A percentile compares a stretch with the other conserved stretches of the same genome.
Evolutionary conservation across 2,329 filamentous ascomycete genomes (phyloP).

Genomic region (Rutstroemia sp.): DNA sequence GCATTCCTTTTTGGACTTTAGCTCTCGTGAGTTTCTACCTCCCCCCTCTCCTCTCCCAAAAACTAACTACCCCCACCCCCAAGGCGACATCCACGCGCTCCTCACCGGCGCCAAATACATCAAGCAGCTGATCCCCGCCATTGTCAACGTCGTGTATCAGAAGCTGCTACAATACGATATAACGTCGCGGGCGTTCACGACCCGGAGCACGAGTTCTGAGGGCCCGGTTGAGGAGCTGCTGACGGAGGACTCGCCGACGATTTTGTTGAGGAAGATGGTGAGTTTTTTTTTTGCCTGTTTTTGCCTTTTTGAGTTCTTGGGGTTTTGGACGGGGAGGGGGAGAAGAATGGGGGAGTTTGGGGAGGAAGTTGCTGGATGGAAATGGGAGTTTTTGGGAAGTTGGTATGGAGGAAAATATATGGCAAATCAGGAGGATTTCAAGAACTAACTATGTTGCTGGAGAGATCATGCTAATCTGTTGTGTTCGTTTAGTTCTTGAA

Average conservation of each 20-base stretch:
- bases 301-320: background rate
- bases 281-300: background rate
- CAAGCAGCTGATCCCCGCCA: constrained; percentile 63
- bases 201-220: constrained; percentile 55
- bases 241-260: constrained; percentile 51
- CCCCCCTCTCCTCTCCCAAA: constrained; percentile 10
- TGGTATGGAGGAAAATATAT: too few species aligned
- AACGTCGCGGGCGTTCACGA: constrained; percentile 69
- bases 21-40: constrained; percentile 8
- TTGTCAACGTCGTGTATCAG: constrained; percentile 79
- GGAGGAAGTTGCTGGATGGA: too few species aligned
- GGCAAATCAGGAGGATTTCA: too few species aligned
- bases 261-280: constrained; percentile 49
- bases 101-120: constrained; percentile 26
- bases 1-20: constrained; percentile 23
- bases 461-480: constrained; percentile 36
- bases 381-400: too few species aligned
- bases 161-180: constrained; percentile 77
- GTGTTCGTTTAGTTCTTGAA: constrained; percentile 31
- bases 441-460: too few species aligned
- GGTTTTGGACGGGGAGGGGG: background rate
- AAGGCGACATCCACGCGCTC: constrained; percentile 26
- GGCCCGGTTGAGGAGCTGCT: constrained; percentile 33
- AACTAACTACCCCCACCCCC: constrained; percentile 11
- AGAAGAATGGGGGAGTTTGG: constrained; percentile 47